These are phyloP conservation scores for Apium graveolens DNA, from an alignment of 129 eudicot species.

Conservation along the genomic window DNA sequence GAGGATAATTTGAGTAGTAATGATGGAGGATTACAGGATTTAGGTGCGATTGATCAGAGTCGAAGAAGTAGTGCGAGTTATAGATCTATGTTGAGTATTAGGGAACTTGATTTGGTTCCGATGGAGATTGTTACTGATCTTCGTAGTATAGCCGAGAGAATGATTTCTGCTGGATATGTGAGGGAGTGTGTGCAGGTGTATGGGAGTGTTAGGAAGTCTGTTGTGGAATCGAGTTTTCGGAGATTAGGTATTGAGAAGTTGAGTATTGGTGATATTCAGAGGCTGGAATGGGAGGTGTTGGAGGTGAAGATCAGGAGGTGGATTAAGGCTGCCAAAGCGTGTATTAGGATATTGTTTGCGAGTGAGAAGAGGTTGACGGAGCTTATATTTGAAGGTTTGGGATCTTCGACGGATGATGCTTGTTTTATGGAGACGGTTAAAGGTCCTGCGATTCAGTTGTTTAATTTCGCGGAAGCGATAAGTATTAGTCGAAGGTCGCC, in stretches of 20 bases:
- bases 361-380: constrained; percentile 46
- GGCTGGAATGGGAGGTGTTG: constrained; percentile 55
- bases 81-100: constrained; percentile 53
- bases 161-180: constrained; percentile 25
- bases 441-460: constrained; percentile 44
- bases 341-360: constrained; percentile 41
- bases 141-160: constrained; percentile 30
- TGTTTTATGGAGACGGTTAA: constrained; percentile 60
- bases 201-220: constrained; percentile 28
- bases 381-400: constrained; percentile 42
- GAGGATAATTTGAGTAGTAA: constrained; percentile 18
- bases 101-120: constrained; percentile 46
- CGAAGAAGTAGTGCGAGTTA: constrained; percentile 29
- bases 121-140: constrained; percentile 23
- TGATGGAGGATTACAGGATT: constrained; percentile 11
- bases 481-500: constrained; percentile 52
- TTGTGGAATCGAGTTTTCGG: constrained; percentile 21
- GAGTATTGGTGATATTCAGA: constrained; percentile 59
- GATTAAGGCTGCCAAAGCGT: constrained; percentile 53
- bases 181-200: constrained; percentile 33
- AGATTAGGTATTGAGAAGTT: constrained; percentile 36
- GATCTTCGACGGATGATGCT: constrained; percentile 24
- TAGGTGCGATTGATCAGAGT: constrained; percentile 28
- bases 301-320: constrained; percentile 55
- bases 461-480: constrained; percentile 63